phyloP scores from a whole-genome alignment of 2,329 filamentous ascomycete genomes.

The Aureobasidium sp. region DNA sequence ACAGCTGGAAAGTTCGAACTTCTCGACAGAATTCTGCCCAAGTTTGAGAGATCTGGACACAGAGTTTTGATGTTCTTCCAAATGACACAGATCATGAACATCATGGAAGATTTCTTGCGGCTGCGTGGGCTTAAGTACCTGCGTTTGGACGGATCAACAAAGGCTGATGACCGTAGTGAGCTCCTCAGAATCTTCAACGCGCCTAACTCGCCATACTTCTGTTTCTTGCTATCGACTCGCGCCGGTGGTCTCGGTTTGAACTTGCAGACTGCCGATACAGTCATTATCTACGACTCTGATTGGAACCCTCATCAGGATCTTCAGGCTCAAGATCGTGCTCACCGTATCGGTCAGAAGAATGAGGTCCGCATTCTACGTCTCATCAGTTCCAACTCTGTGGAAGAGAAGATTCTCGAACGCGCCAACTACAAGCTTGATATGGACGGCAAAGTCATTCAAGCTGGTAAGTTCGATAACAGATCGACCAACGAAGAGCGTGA shows the following conservation, averaged over 20 bases:
- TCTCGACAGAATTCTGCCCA: constrained; percentile 82
- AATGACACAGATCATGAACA: constrained; percentile 99
- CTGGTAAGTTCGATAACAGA: constrained; percentile 98
- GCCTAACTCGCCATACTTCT: constrained; percentile 86
- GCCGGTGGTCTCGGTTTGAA: constrained; percentile 97
- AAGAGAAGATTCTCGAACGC: constrained; percentile 96
- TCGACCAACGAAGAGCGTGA: constrained; percentile 98
- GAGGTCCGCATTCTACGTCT: constrained; percentile 93
- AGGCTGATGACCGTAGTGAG: constrained; percentile 93
- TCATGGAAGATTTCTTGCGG: constrained; percentile 97
- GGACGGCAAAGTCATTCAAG: constrained; percentile 99
- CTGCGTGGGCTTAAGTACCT: constrained; percentile 77
- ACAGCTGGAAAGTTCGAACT: constrained; percentile 96
- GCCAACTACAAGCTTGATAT: constrained; percentile 98
- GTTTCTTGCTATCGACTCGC: constrained; percentile 96
- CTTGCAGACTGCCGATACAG: constrained; percentile 92
- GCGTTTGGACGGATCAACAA: constrained; percentile 91
- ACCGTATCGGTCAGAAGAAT: constrained; percentile 99
- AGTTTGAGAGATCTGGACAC: constrained; percentile 85
- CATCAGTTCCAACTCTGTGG: constrained; percentile 93
- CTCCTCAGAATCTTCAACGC: constrained; percentile 83
- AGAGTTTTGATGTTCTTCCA: constrained; percentile 99
- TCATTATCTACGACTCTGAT: constrained; percentile 99
- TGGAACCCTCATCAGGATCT: constrained; percentile 99
- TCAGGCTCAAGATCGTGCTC: constrained; percentile 97